Evolutionary conservation across 2,329 filamentous ascomycete species (phyloP).

Genomic region (Colletotrichum salicis): DNA sequence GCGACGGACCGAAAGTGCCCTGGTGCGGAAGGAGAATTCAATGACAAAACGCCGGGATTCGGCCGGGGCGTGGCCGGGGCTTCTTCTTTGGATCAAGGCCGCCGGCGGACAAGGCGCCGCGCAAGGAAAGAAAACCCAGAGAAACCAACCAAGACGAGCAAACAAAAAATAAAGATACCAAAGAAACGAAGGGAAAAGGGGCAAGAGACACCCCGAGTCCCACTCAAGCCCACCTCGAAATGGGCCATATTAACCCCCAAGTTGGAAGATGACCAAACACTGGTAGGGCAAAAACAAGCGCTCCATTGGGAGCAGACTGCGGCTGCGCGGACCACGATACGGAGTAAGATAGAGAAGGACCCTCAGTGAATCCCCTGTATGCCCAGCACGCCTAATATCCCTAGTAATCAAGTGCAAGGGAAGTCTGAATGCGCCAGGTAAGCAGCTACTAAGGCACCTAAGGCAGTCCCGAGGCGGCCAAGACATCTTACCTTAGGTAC

Average conservation of each 20-base stretch:
- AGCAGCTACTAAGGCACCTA: neutral
- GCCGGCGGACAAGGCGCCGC: neutral
- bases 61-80: constrained; percentile 19
- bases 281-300: constrained; percentile 32
- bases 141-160: neutral
- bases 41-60: constrained; percentile 25
- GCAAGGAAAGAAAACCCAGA: neutral
- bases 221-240: constrained; percentile 16
- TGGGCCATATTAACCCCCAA: neutral
- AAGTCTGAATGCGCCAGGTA: neutral
- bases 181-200: constrained; percentile 4
- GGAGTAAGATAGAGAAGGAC: neutral
- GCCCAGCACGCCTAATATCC: neutral
- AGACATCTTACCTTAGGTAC: neutral
- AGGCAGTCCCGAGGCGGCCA: constrained; percentile 4
- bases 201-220: constrained; percentile 15
- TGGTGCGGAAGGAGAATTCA: constrained; percentile 1
- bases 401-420: neutral
- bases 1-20: constrained; percentile 5
- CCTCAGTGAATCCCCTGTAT: neutral
- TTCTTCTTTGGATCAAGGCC: neutral
- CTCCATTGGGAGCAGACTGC: constrained; percentile 24
- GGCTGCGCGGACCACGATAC: constrained; percentile 1
- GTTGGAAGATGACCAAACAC: neutral
- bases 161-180: neutral